phyloP scores from a whole-genome alignment of 176 grass and related monocot genomes.

The Bolboschoenus planiculmis region DNA sequence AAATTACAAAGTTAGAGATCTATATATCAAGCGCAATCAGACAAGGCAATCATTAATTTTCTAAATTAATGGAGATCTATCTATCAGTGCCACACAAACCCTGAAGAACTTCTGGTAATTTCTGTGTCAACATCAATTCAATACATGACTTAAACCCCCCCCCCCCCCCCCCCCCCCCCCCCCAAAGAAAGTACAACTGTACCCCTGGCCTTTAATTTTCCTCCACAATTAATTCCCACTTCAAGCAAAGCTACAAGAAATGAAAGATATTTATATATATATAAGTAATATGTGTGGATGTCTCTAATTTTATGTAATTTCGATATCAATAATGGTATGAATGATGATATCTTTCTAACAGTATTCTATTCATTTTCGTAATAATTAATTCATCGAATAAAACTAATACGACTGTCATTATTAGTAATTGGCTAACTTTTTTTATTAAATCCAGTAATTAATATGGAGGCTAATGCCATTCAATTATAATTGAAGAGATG shows the following conservation, averaged over 20 bases:
- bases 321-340: too few relatives aligned
- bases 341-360: too few relatives aligned
- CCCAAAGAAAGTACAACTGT: background rate
- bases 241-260: background rate
- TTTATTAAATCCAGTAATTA: background rate
- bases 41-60: background rate
- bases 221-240: conserved; percentile 14
- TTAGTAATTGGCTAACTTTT: background rate
- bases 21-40: conserved; percentile 1
- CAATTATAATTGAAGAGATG: background rate
- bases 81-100: background rate
- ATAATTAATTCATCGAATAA: background rate
- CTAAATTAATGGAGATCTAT: background rate
- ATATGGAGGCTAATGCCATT: background rate
- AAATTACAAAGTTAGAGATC: background rate
- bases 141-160: background rate
- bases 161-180: background rate
- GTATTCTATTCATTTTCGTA: background rate
- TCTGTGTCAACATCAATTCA: background rate
- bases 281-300: background rate
- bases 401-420: background rate
- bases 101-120: conserved; percentile 5
- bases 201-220: background rate
- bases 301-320: background rate
- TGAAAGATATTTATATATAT: background rate